These are phyloP conservation scores for Lasiodiplodia gonubiensis DNA, from an alignment of 2,329 filamentous ascomycete genomes.

Conservation along the genomic window DNA sequence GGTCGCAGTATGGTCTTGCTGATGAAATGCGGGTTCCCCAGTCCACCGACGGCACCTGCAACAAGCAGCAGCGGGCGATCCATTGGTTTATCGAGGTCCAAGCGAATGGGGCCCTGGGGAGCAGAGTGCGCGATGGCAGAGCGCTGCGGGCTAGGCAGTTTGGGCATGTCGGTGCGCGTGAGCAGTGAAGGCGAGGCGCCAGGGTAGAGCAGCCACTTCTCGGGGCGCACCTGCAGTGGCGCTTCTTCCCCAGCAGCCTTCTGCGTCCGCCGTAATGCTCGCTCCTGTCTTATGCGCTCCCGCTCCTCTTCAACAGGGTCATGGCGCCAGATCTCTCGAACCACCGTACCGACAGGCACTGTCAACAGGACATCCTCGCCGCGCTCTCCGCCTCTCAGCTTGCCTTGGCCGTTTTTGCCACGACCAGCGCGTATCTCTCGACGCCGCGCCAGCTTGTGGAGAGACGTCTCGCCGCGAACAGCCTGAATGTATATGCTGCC, in stretches of 20 bases:
- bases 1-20: conserved; percentile 76
- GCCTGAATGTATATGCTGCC: conserved; percentile 96
- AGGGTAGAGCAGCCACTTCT: conserved; percentile 88
- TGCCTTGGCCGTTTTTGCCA: conserved; percentile 80
- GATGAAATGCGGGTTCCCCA: conserved; percentile 93
- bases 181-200: conserved; percentile 76
- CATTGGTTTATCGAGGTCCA: conserved; percentile 70
- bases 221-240: conserved; percentile 49
- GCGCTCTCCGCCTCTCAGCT: conserved; percentile 73
- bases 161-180: conserved; percentile 63
- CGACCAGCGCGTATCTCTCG: conserved; percentile 75
- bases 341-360: conserved; percentile 90
- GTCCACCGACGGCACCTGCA: conserved; percentile 83
- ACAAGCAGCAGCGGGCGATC: conserved; percentile 83
- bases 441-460: conserved; percentile 86
- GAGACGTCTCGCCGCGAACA: conserved; percentile 84
- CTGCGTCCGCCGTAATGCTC: conserved; percentile 39
- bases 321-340: conserved; percentile 78
- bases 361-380: conserved; percentile 88
- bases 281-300: conserved; percentile 30
- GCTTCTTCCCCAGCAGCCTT: conserved; percentile 45
- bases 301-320: conserved; percentile 76
- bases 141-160: conserved; percentile 60
- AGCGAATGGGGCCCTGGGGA: conserved; percentile 70
- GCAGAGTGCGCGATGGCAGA: conserved; percentile 68